Evolutionary conservation across 2,329 filamentous ascomycete genomes (phyloP).

Genomic region (Chrysoporthe deuterocubensis): DNA sequence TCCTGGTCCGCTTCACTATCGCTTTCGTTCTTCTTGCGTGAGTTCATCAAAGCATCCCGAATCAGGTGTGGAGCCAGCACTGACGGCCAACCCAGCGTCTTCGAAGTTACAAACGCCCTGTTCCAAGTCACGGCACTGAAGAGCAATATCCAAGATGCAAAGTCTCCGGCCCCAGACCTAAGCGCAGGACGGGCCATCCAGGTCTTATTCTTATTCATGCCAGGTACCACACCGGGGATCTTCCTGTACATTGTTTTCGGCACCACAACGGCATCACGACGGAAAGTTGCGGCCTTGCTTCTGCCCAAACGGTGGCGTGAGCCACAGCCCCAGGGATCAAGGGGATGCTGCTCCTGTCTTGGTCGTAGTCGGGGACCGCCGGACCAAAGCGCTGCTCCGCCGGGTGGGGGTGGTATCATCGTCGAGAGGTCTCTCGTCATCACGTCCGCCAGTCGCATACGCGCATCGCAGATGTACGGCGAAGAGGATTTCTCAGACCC

Average conservation of each 20-base stretch:
- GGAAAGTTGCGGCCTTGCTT: slow-evolving; percentile 30
- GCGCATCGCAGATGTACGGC: slow-evolving; percentile 5
- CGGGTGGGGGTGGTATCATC: slow-evolving; percentile 16
- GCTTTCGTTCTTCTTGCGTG: slow-evolving; percentile 34
- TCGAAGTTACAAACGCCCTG: slow-evolving; percentile 35
- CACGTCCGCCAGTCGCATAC: slow-evolving; percentile 21
- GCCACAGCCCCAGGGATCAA: neutral
- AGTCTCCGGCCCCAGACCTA: slow-evolving; percentile 27
- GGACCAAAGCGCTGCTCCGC: neutral
- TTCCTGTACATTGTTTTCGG: slow-evolving; percentile 33
- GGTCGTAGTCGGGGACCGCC: neutral
- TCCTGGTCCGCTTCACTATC: slow-evolving; percentile 36
- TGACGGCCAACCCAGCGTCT: slow-evolving; percentile 27
- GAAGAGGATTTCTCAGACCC: slow-evolving; percentile 15
- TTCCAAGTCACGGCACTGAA: slow-evolving; percentile 34
- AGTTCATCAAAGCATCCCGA: neutral
- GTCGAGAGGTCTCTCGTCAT: slow-evolving; percentile 26
- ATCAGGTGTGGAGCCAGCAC: neutral
- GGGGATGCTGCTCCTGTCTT: neutral
- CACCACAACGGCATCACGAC: slow-evolving; percentile 32
- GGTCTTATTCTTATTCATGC: slow-evolving; percentile 31
- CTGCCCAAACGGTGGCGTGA: slow-evolving; percentile 24
- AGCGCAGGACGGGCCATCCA: slow-evolving; percentile 28
- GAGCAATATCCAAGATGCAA: slow-evolving; percentile 29
- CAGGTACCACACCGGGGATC: slow-evolving; percentile 33